Evolutionary conservation across 257 asterid genomes (phyloP).

Genomic region (Solanum medicagineum): DNA sequence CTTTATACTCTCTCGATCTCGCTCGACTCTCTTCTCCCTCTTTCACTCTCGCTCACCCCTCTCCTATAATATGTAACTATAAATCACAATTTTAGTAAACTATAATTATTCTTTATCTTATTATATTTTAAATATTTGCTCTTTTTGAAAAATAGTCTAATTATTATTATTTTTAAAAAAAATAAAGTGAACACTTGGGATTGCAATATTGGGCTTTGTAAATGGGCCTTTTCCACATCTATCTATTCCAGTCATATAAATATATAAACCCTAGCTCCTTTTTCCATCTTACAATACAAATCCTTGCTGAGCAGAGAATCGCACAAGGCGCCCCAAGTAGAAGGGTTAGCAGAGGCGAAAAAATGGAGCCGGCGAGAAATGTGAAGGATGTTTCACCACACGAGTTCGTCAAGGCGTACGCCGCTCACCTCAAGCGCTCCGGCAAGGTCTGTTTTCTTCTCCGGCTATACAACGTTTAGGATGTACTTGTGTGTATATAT

Average conservation of each 20-base stretch:
- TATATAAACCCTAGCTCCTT: background rate
- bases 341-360: background rate
- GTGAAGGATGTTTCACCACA: constrained; percentile 90
- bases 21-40: too few relatives aligned
- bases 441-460: constrained; percentile 51
- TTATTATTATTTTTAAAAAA: too few relatives aligned
- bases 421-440: constrained; percentile 89
- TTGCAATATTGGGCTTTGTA: background rate
- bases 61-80: too few relatives aligned
- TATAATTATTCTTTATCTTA: too few relatives aligned
- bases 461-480: background rate
- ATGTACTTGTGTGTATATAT: background rate
- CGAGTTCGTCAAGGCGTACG: constrained; percentile 71
- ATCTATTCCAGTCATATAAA: background rate
- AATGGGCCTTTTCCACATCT: background rate
- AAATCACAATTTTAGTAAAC: too few relatives aligned
- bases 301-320: background rate
- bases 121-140: too few relatives aligned
- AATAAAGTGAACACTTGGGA: background rate
- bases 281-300: background rate
- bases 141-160: too few relatives aligned
- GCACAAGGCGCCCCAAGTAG: background rate
- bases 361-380: constrained; percentile 64
- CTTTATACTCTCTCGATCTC: too few relatives aligned
- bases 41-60: too few relatives aligned